Conservation (phyloP, 805 yeast genomes). For the Kuraishia hungarica region DNA sequence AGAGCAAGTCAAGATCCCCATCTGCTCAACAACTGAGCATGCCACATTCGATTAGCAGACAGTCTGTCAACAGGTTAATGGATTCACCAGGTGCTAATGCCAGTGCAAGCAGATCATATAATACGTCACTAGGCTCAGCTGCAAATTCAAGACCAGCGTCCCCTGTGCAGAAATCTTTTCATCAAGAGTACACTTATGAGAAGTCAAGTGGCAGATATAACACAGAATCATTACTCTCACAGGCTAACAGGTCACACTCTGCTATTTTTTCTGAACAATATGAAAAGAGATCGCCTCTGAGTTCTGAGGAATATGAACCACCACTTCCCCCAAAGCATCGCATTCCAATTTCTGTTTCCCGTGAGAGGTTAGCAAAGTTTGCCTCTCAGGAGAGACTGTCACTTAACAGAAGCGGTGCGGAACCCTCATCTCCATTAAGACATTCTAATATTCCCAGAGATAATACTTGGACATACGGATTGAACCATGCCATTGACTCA, state of each 20-base stretch:
- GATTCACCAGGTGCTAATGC: neutral
- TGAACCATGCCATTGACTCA: neutral
- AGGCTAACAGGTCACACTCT: conserved; percentile 6
- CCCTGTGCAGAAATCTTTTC: neutral
- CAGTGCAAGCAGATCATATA: neutral
- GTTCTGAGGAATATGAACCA: conserved; percentile 16
- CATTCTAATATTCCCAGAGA: neutral
- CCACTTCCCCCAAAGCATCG: conserved; percentile 33
- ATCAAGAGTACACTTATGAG: neutral
- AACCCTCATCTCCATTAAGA: neutral
- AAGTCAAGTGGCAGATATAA: neutral
- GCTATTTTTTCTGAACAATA: conserved; percentile 10
- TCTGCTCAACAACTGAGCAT: neutral
- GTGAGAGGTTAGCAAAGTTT: conserved; percentile 4
- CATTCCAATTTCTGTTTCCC: conserved; percentile 8
- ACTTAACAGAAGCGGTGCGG: neutral
- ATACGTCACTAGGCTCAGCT: neutral
- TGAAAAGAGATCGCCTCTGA: neutral
- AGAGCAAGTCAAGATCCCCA: neutral
- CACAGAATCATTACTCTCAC: conserved; percentile 5
- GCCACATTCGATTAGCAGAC: neutral
- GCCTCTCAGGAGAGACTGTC: neutral
- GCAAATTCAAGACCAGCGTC: neutral
- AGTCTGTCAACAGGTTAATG: neutral
- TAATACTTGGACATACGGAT: neutral